Evolutionary conservation across 176 grass and related monocot genomes (phyloP).

Genomic region (Aegilops tauschii): DNA sequence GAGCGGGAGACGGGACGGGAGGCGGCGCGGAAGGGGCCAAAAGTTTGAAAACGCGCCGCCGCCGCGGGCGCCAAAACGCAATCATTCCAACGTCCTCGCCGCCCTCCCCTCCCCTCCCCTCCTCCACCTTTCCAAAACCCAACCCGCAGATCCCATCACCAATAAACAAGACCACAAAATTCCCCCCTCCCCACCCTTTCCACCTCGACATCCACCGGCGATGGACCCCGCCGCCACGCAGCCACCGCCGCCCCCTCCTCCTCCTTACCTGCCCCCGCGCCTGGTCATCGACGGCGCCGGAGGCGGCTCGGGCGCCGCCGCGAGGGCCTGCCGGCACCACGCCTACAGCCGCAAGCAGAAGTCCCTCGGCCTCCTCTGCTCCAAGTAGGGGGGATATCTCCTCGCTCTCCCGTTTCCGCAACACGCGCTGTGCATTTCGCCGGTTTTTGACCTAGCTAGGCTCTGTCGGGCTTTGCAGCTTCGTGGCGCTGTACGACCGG

Average conservation of each 20-base stretch:
- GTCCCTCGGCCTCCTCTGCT: slow-evolving; percentile 80
- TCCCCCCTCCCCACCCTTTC: not conserved
- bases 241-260: not conserved
- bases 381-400: slow-evolving; percentile 49
- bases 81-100: not conserved
- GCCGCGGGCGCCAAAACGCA: slow-evolving; percentile 16
- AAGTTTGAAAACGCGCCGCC: slow-evolving; percentile 19
- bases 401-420: not conserved
- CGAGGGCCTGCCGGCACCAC: slow-evolving; percentile 29
- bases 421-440: not conserved
- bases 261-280: not conserved
- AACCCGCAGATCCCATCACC: slow-evolving; percentile 19
- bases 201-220: not conserved
- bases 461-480: slow-evolving; percentile 38
- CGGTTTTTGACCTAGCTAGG: slow-evolving; percentile 9
- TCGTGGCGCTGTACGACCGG: slow-evolving; percentile 77
- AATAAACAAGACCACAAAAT: not conserved
- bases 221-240: not conserved
- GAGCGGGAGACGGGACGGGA: not conserved
- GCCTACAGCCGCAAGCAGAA: slow-evolving; percentile 94
- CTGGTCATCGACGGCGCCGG: not conserved
- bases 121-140: not conserved
- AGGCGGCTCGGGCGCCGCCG: not conserved
- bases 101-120: not conserved
- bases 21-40: not conserved